A percentile compares a stretch with the other conserved stretches of the same genome.
phyloP scores from a whole-genome alignment of 169 alveolate species.

The Cyclospora cayetanensis region DNA sequence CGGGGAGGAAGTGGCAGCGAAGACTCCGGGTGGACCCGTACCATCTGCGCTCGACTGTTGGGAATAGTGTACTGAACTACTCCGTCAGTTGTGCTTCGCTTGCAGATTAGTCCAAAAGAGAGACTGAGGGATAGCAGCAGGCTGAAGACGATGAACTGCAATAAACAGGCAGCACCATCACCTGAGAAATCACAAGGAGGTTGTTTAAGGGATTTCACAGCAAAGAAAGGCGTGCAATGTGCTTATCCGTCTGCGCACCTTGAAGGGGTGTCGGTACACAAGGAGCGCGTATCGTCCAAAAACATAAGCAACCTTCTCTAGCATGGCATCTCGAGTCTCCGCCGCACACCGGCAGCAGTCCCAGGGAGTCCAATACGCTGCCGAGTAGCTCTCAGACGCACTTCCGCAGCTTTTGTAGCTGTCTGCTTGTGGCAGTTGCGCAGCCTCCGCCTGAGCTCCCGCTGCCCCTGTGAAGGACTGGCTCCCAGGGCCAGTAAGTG shows the following conservation, averaged over 20 bases:
- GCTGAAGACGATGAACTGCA: constrained; percentile 64
- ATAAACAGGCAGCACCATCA: neutral
- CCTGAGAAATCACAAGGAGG: neutral
- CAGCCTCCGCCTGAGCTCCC: neutral
- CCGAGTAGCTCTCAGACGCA: constrained; percentile 2
- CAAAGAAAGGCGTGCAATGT: neutral
- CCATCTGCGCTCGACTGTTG: constrained; percentile 53
- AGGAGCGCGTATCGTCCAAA: constrained; percentile 57
- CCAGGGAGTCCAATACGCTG: constrained; percentile 57
- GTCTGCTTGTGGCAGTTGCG: neutral
- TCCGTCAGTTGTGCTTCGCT: constrained; percentile 39
- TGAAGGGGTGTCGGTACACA: constrained; percentile 63
- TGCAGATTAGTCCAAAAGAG: constrained; percentile 43
- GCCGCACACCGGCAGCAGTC: constrained; percentile 64
- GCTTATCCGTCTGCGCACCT: neutral
- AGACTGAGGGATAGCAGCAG: constrained; percentile 38
- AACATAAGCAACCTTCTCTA: constrained; percentile 16
- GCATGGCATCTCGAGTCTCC: constrained; percentile 47
- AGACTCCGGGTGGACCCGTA: neutral
- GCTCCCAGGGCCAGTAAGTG: neutral
- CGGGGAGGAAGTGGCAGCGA: neutral
- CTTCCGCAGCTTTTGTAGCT: neutral
- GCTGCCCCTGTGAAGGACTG: neutral
- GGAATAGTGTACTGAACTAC: constrained; percentile 67
- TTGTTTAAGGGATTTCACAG: neutral